phyloP scores from a whole-genome alignment of 2,329 filamentous ascomycete genomes.

The Akanthomyces muscarius region DNA sequence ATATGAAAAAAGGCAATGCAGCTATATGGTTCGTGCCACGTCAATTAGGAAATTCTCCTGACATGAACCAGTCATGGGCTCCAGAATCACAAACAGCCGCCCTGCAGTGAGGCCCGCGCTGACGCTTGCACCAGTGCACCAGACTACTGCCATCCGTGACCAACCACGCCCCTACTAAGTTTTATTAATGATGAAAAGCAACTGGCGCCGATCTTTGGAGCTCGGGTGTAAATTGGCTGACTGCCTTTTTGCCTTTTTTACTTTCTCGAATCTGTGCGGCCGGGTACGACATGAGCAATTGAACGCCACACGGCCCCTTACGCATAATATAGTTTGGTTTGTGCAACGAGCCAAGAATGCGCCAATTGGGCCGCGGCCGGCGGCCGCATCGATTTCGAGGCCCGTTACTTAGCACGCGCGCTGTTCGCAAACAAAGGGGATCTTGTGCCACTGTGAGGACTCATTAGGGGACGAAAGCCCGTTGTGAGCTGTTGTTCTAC shows the following conservation, averaged over 20 bases:
- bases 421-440: background rate
- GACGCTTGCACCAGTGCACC: background rate
- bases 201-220: constrained; percentile 5
- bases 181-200: background rate
- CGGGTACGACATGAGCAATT: background rate
- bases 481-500: no score
- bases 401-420: no score
- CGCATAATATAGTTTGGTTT: background rate
- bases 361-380: background rate
- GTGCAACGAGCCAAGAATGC: background rate
- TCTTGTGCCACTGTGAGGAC: no score
- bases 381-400: no score
- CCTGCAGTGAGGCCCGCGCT: background rate
- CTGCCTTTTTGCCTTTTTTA: background rate
- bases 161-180: background rate
- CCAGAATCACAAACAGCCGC: background rate
- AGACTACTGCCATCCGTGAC: background rate
- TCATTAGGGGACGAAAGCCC: no score
- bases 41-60: background rate
- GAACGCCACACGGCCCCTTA: background rate
- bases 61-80: background rate
- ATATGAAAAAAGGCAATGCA: background rate
- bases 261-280: background rate
- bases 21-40: background rate
- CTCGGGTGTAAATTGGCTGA: constrained; percentile 1